Evolutionary conservation across 208 protist genomes (phyloP), one percentile per base, ranked within the genome.

Genomic region (Crithidia brevicula): DNA sequence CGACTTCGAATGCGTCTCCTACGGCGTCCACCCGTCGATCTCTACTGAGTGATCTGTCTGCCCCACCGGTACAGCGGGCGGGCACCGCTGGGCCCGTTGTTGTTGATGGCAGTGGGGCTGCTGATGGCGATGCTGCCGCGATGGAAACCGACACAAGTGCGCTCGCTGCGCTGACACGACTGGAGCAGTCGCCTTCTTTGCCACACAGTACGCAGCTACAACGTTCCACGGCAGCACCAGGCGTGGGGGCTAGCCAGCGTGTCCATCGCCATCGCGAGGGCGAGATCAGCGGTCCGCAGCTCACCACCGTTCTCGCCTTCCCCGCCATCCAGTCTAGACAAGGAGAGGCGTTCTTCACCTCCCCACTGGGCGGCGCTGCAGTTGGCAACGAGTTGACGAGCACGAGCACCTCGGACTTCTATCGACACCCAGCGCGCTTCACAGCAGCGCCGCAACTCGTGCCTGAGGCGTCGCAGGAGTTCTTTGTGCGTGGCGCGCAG

Each of bases 381-480:
- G n/a, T n/a, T n/a, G n/a, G n/a, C n/a, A n/a, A n/a, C n/a, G n/a
- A n/a, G n/a, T n/a, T 54, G 31, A 38, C 30, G 30, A 52, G 58
- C 28, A 30, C 28, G 27, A 50, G 59, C 45, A 23, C 31, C 30
- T 65, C 59, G 2, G 59, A 65, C 13, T 54, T 38, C 33, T 18
- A n/a, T 3, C 59, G 59, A 1, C 45, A 54, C 31, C 45, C 31
- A 10, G 20, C 31, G 4, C 28, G 18, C 36, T 58, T 62, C 50
- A 66, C 46, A 1, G 50, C 57, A 11, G 42, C 51, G 7, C 59
- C 43, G 43, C 67, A 53, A 51, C 59, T 60, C 3, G 67, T 59
- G 57, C 67, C 38, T 28, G 30, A 40, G 36, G 50, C 33, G 20
- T 61, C 67, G 31, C 50, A 60, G 40, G 67, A 67, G 51, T 74